Conservation (phyloP, 2,329 filamentous ascomycete species). For the Diaporthe ilicicola region DNA sequence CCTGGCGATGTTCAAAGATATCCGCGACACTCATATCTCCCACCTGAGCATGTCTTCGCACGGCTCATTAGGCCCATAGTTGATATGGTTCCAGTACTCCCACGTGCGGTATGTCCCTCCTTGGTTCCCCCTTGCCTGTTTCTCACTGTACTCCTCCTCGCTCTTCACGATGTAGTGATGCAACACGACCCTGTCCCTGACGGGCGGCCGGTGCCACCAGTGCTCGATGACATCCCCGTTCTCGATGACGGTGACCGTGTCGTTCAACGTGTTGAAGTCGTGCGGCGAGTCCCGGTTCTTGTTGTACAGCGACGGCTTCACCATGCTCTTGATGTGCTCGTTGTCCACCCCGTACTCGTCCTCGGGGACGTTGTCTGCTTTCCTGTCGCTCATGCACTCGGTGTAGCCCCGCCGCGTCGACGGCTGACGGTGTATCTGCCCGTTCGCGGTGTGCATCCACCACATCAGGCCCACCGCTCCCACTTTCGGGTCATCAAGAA, state of each 20-base stretch:
- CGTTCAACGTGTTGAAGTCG: constrained; percentile 36
- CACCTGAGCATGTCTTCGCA: constrained; percentile 20
- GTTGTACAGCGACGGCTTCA: constrained; percentile 16
- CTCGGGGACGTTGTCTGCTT: constrained; percentile 1
- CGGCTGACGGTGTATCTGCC: constrained; percentile 37
- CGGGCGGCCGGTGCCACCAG: constrained; percentile 39
- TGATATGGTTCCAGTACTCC: constrained; percentile 14
- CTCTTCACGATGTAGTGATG: constrained; percentile 47
- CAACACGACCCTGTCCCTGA: constrained; percentile 40
- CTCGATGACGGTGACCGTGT: constrained; percentile 39
- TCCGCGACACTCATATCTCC: background rate
- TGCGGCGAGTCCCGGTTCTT: constrained; percentile 36
- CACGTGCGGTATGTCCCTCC: background rate
- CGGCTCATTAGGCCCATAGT: background rate
- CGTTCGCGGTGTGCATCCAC: constrained; percentile 42
- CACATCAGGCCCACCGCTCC: constrained; percentile 45
- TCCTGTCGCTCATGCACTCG: constrained; percentile 24
- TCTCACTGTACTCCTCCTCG: constrained; percentile 39
- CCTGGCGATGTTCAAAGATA: background rate
- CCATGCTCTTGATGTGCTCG: constrained; percentile 10
- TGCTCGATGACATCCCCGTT: constrained; percentile 34
- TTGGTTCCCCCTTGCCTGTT: background rate
- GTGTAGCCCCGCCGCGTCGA: constrained; percentile 41
- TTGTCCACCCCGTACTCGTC: constrained; percentile 38
- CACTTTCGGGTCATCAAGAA: constrained; percentile 37